Conservation (phyloP, 2,329 filamentous ascomycete genomes). For the Penicillium occitanis region DNA sequence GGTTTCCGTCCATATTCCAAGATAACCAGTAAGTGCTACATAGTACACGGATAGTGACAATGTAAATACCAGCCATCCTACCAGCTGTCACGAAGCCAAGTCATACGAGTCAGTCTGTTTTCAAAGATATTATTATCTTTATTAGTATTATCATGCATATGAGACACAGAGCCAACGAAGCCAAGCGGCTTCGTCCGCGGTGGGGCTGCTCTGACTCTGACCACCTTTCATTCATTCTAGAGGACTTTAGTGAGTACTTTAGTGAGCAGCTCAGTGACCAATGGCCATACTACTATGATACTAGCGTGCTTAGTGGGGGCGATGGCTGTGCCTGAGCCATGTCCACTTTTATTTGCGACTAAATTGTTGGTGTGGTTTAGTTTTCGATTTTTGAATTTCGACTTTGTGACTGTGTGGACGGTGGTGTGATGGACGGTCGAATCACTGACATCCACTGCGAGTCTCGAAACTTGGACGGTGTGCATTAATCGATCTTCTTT, state of each 20-base stretch:
- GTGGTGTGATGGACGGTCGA: background rate
- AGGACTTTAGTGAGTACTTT: background rate
- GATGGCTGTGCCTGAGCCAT: background rate
- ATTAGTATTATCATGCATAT: background rate
- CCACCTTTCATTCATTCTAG: background rate
- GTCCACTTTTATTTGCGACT: background rate
- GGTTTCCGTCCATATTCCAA: background rate
- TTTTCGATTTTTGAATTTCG: constrained; percentile 2
- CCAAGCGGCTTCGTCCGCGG: background rate
- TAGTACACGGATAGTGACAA: background rate
- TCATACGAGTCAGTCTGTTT: background rate
- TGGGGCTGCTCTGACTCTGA: constrained; percentile 2
- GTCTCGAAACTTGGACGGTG: background rate
- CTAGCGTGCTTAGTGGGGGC: background rate
- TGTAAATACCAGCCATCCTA: background rate
- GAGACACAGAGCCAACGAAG: background rate
- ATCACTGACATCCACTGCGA: no score
- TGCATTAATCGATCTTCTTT: background rate
- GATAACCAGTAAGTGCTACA: background rate
- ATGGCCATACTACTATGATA: background rate
- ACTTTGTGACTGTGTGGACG: background rate
- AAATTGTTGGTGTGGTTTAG: background rate
- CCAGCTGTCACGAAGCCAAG: background rate
- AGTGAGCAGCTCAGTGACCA: background rate
- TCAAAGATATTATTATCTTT: background rate